phyloP scores from a whole-genome alignment of 495 filamentous ascomycete genomes.

The Daldinia decipiens region DNA sequence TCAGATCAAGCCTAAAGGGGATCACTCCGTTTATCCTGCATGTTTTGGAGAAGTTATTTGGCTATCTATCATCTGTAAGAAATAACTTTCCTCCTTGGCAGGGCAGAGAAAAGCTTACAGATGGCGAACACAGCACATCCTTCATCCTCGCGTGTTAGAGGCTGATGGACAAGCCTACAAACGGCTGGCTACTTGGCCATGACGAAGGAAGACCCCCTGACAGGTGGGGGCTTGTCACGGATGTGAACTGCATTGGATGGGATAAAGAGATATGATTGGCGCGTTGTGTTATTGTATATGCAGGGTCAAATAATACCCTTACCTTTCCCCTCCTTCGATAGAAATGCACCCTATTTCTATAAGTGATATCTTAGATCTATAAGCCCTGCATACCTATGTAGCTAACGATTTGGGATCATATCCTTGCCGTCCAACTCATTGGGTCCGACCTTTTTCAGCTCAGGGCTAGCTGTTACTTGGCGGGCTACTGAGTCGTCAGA shows the following conservation, averaged over 20 bases:
- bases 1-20: slow-evolving; percentile 5
- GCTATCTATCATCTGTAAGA: slow-evolving; percentile 14
- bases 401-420: background rate
- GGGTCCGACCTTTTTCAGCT: slow-evolving; percentile 4
- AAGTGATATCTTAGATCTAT: slow-evolving; percentile 1
- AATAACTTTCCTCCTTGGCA: slow-evolving; percentile 22
- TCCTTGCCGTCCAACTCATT: slow-evolving; percentile 1
- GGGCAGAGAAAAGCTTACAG: slow-evolving; percentile 6
- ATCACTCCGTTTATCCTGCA: background rate
- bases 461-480: background rate
- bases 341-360: background rate
- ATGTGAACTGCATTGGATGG: slow-evolving; percentile 15
- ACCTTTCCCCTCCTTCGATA: background rate
- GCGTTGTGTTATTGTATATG: slow-evolving; percentile 15
- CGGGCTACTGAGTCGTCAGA: background rate
- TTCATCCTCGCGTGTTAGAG: slow-evolving; percentile 13
- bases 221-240: slow-evolving; percentile 30
- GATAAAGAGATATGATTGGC: slow-evolving; percentile 26
- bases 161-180: background rate
- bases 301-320: slow-evolving; percentile 28
- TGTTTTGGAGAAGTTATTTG: background rate
- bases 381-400: background rate
- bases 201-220: slow-evolving; percentile 15
- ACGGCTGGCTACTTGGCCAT: slow-evolving; percentile 33
- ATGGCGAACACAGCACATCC: slow-evolving; percentile 10